Evolutionary conservation across 1,139 yeast species (phyloP).

Genomic region (Diutina ranongensis): DNA sequence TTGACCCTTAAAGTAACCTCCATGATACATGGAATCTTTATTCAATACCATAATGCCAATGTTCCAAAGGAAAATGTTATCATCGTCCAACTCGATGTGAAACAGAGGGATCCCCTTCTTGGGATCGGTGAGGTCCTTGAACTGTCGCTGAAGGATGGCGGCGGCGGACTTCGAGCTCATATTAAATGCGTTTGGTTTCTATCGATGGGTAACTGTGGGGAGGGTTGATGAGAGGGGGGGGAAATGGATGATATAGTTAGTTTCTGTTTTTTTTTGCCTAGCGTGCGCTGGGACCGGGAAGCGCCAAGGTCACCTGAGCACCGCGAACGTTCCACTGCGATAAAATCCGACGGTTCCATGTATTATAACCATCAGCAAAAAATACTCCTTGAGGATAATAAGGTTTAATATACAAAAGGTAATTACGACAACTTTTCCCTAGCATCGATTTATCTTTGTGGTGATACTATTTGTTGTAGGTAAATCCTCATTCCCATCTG

Average conservation of each 20-base stretch:
- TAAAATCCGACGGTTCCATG: background rate
- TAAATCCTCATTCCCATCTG: too few relatives aligned
- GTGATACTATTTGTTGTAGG: too few relatives aligned
- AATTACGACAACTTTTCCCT: too few relatives aligned
- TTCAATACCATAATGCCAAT: slow-evolving; percentile 87
- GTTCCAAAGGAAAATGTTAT: slow-evolving; percentile 87
- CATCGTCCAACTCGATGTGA: slow-evolving; percentile 78
- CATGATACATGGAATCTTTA: slow-evolving; percentile 84
- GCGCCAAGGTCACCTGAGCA: slow-evolving; percentile 1
- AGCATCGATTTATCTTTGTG: too few relatives aligned
- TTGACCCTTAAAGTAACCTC: slow-evolving; percentile 93
- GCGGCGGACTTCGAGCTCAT: slow-evolving; percentile 52
- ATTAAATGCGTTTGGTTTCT: background rate
- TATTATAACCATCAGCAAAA: too few relatives aligned
- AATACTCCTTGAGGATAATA: too few relatives aligned
- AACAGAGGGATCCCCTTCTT: slow-evolving; percentile 85
- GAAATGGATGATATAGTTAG: background rate
- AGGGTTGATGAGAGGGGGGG: background rate
- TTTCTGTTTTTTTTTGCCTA: slow-evolving; percentile 2
- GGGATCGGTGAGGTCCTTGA: slow-evolving; percentile 86
- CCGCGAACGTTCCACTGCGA: background rate
- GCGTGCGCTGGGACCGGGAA: background rate
- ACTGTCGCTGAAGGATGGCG: slow-evolving; percentile 84
- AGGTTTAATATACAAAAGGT: too few relatives aligned
- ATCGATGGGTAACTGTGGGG: background rate